A percentile compares a stretch with the other conserved stretches of the same genome.
Evolutionary conservation across 2,329 filamentous ascomycete species (phyloP).

Genomic region (Emergomyces pasteurianus): DNA sequence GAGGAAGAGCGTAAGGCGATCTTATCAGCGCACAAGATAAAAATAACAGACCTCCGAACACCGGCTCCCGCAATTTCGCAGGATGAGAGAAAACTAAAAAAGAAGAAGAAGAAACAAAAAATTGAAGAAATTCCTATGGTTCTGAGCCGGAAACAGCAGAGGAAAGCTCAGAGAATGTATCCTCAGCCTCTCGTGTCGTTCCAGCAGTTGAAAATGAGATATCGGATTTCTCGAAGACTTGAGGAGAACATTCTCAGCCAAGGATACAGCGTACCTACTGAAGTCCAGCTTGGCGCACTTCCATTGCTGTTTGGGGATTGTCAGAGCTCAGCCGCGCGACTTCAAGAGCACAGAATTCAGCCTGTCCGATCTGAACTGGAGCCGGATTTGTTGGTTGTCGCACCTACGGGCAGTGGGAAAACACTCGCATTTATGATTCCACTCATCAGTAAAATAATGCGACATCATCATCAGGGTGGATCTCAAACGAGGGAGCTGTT

Average conservation of each 20-base stretch:
- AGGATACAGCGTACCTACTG: slow-evolving; percentile 77
- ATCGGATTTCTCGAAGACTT: slow-evolving; percentile 61
- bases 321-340: slow-evolving; percentile 29
- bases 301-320: slow-evolving; percentile 56
- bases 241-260: slow-evolving; percentile 71
- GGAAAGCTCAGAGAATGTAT: slow-evolving; percentile 48
- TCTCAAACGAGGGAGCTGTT: slow-evolving; percentile 48
- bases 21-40: slow-evolving; percentile 69
- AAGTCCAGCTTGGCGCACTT: slow-evolving; percentile 80
- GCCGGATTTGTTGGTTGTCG: slow-evolving; percentile 74
- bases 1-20: slow-evolving; percentile 63
- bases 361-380: slow-evolving; percentile 16
- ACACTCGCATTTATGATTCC: slow-evolving; percentile 88
- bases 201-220: slow-evolving; percentile 54
- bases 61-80: slow-evolving; percentile 11
- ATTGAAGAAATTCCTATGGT: slow-evolving; percentile 32
- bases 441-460: slow-evolving; percentile 62
- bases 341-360: slow-evolving; percentile 17
- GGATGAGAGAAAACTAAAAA: slow-evolving; percentile 28
- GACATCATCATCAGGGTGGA: slow-evolving; percentile 35
- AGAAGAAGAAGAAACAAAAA: slow-evolving; percentile 45
- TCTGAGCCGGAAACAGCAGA: slow-evolving; percentile 38
- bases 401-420: slow-evolving; percentile 93
- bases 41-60: slow-evolving; percentile 60
- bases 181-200: slow-evolving; percentile 74